Evolutionary conservation across 495 filamentous ascomycete species (phyloP).

Genomic region (Tuber microsphaerosporum): DNA sequence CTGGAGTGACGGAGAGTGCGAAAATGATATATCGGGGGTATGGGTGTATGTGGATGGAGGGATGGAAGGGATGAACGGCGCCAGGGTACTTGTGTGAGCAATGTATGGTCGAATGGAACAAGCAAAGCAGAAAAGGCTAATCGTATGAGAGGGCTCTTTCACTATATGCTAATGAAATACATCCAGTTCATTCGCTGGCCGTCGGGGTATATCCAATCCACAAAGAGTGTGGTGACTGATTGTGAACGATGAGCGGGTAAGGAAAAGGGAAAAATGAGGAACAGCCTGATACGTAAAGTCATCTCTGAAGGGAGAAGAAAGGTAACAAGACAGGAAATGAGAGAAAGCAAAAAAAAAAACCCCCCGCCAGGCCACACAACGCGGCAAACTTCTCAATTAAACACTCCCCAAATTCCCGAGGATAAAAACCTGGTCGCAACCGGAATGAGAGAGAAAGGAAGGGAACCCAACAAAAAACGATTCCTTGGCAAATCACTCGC

Average conservation of each 20-base stretch:
- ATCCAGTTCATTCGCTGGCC: background rate
- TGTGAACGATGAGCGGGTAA: background rate
- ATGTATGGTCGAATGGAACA: background rate
- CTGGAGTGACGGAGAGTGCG: background rate
- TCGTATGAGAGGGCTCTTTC: background rate
- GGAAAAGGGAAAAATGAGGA: constrained; percentile 13
- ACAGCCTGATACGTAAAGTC: constrained; percentile 10
- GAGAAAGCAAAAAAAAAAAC: constrained; percentile 9
- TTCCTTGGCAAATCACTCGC: background rate
- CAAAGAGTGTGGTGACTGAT: background rate
- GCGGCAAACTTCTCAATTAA: background rate
- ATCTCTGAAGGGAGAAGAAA: constrained; percentile 11
- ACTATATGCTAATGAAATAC: background rate
- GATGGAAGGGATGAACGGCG: background rate
- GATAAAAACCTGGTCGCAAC: background rate
- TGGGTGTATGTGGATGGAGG: background rate
- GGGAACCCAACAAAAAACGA: constrained; percentile 8
- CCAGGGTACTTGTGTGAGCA: background rate
- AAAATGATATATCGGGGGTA: background rate
- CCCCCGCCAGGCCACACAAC: background rate
- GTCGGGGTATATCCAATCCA: background rate
- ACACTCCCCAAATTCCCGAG: background rate
- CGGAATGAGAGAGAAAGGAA: background rate
- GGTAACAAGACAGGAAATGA: constrained; percentile 12
- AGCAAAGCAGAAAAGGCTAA: background rate